phyloP scores from a whole-genome alignment of 1,139 yeast genomes.

The Saccharomyces pastorianus region DNA sequence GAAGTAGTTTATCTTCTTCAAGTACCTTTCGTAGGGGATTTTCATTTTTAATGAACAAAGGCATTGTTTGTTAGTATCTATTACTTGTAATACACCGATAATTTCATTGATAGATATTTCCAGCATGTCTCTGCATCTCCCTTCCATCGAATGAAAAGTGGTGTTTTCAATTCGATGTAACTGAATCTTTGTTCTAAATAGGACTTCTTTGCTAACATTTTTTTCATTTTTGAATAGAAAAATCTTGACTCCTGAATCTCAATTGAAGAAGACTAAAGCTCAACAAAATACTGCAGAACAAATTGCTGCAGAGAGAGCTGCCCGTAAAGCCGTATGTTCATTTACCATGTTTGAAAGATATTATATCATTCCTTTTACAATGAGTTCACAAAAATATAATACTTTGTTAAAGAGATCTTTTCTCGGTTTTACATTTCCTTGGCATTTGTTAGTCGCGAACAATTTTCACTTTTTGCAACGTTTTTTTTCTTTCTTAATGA shows the following conservation, averaged over 20 bases:
- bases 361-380: conserved; percentile 1
- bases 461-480: background rate
- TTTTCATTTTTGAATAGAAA: conserved; percentile 23
- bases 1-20: background rate
- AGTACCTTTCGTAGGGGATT: background rate
- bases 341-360: background rate
- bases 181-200: conserved; percentile 16
- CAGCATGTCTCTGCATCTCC: conserved; percentile 27
- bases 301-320: conserved; percentile 80
- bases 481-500: background rate
- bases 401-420: background rate
- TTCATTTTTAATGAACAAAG: background rate
- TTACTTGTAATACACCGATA: background rate
- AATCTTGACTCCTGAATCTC: conserved; percentile 76
- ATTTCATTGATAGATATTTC: conserved; percentile 10
- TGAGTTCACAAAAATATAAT: conserved; percentile 1
- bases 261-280: conserved; percentile 90
- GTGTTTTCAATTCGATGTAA: conserved; percentile 33
- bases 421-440: background rate
- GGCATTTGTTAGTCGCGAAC: background rate
- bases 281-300: conserved; percentile 78
- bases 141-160: conserved; percentile 33
- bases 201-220: conserved; percentile 16
- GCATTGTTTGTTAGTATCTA: background rate
- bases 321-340: conserved; percentile 81